These are phyloP conservation scores for Calendula officinalis DNA, from an alignment of 129 eudicot genomes.

Conservation along the genomic window DNA sequence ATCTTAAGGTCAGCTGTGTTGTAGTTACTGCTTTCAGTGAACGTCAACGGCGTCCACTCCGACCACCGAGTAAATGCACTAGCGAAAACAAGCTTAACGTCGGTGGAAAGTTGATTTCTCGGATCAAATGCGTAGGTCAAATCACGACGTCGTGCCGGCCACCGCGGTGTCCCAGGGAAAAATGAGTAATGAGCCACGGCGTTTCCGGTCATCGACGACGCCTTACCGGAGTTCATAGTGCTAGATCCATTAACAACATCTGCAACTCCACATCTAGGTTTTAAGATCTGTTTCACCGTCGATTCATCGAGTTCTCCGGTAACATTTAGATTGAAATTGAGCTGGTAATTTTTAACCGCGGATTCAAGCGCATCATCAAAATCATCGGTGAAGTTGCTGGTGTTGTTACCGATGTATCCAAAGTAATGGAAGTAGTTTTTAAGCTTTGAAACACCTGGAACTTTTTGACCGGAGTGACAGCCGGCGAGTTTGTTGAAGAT, in stretches of 20 bases:
- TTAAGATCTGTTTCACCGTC: constrained; percentile 45
- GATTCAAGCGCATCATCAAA: constrained; percentile 39
- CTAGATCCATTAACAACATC: constrained; percentile 63
- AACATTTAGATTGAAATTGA: constrained; percentile 57
- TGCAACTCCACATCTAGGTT: constrained; percentile 73
- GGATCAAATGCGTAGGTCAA: constrained; percentile 57
- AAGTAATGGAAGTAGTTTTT: constrained; percentile 59
- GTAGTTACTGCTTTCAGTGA: constrained; percentile 33
- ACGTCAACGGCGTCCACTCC: constrained; percentile 63
- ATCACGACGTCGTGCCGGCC: constrained; percentile 35
- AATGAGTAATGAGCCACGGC: constrained; percentile 62
- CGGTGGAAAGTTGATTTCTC: constrained; percentile 38
- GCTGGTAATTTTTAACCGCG: constrained; percentile 51
- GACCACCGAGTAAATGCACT: constrained; percentile 65
- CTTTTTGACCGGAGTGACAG: constrained; percentile 44
- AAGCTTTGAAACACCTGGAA: constrained; percentile 46
- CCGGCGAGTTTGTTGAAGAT: constrained; percentile 45
- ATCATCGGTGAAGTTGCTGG: constrained; percentile 34
- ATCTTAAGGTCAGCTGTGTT: constrained; percentile 42
- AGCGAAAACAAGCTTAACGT: constrained; percentile 37
- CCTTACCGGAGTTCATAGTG: constrained; percentile 52
- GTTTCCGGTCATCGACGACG: constrained; percentile 19
- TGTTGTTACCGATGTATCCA: constrained; percentile 46
- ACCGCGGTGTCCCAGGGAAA: constrained; percentile 62
- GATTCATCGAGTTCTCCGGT: constrained; percentile 63